Conservation (phyloP, 2,329 filamentous ascomycete species). For the Fusarium sp. region DNA sequence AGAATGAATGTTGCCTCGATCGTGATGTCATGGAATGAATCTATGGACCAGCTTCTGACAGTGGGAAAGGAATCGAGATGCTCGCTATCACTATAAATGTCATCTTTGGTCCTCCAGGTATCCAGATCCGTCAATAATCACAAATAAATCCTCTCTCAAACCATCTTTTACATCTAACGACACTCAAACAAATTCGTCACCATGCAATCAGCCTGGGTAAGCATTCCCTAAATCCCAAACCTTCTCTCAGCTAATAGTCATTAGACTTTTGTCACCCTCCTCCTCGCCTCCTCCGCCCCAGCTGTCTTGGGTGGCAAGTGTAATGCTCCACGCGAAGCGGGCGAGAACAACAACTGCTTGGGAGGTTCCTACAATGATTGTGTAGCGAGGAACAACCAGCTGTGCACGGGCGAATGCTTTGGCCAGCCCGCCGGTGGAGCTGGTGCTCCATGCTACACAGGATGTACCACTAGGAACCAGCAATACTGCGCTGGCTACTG, state of each 20-base stretch:
- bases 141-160: no score
- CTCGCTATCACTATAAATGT: neutral
- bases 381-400: neutral
- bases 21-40: neutral
- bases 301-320: neutral
- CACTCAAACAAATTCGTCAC: rapidly evolving
- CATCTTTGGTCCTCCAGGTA: rapidly evolving
- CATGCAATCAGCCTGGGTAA: neutral
- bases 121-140: no score
- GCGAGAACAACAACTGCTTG: neutral
- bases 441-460: neutral
- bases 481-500: neutral
- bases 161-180: rapidly evolving
- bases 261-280: neutral
- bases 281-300: neutral
- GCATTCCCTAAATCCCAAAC: rapidly evolving
- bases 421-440: neutral
- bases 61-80: rapidly evolving
- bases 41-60: rapidly evolving
- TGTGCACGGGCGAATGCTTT: neutral
- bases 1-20: neutral
- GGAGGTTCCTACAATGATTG: neutral
- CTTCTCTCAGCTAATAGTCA: rapidly evolving
- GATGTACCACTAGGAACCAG: neutral
- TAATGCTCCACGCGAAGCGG: neutral